Conservation (phyloP, 371 early-diverging fungal genomes). For the Lichtheimia ornata region DNA sequence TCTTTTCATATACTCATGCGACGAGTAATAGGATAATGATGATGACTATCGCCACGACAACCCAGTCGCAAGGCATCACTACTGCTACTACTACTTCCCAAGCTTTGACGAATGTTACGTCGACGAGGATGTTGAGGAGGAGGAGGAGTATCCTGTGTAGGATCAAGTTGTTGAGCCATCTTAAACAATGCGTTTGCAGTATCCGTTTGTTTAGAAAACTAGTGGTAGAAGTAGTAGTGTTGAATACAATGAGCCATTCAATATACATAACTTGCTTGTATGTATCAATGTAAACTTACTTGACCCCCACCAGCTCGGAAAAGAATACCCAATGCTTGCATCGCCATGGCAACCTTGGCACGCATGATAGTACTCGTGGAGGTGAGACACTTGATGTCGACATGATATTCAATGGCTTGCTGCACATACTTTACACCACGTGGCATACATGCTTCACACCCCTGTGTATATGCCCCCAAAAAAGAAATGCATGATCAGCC, state of each 20-base stretch:
- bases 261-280: background rate
- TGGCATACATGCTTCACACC: slow-evolving; percentile 1
- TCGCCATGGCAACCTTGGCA: background rate
- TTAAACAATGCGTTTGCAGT: background rate
- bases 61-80: too few relatives aligned
- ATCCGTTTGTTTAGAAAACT: background rate
- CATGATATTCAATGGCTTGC: background rate
- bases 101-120: too few relatives aligned
- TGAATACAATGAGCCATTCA: background rate
- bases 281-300: background rate
- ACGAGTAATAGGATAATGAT: too few relatives aligned
- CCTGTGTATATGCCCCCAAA: background rate
- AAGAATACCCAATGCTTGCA: background rate
- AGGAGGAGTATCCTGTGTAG: too few relatives aligned
- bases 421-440: background rate
- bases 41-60: too few relatives aligned
- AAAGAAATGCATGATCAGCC: background rate
- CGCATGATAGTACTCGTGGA: background rate
- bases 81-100: too few relatives aligned
- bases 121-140: too few relatives aligned
- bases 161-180: background rate
- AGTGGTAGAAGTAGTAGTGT: background rate
- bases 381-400: too few relatives aligned
- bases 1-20: too few relatives aligned
- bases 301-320: background rate